phyloP scores from a whole-genome alignment of 306 rosid genomes.

The Quercus mongolica region DNA sequence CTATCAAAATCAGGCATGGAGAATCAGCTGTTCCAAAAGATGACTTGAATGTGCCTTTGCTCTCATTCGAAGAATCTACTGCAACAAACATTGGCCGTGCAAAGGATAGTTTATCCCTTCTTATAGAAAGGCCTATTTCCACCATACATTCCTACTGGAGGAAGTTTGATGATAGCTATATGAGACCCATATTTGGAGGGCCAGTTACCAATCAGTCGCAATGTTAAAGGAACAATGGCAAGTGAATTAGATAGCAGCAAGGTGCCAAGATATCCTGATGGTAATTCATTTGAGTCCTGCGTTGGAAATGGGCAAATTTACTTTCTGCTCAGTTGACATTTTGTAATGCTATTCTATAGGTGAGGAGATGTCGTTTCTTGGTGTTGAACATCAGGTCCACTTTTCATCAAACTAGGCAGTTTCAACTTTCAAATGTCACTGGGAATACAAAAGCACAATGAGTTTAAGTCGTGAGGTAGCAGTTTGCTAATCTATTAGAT shows the following conservation, averaged over 20 bases:
- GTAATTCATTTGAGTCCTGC: background rate
- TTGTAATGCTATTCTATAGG: background rate
- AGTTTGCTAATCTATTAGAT: background rate
- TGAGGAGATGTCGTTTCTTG: too few relatives aligned
- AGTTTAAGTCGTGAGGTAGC: background rate
- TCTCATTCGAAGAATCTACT: conserved; percentile 68
- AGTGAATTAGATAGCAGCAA: background rate
- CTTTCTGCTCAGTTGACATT: background rate
- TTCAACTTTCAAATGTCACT: too few relatives aligned
- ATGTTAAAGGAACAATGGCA: conserved; percentile 22
- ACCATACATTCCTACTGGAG: conserved; percentile 84
- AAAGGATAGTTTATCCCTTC: conserved; percentile 67
- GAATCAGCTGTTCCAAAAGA: conserved; percentile 30
- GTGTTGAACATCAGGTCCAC: too few relatives aligned
- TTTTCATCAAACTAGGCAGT: too few relatives aligned
- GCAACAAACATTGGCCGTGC: conserved; percentile 64
- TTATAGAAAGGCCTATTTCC: conserved; percentile 73
- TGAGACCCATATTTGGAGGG: conserved; percentile 94
- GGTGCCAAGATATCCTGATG: conserved; percentile 7
- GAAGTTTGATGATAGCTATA: conserved; percentile 73
- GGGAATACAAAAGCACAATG: too few relatives aligned
- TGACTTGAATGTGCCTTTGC: conserved; percentile 61
- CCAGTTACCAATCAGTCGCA: conserved; percentile 26
- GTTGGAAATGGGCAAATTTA: background rate
- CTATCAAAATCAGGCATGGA: conserved; percentile 15